Base-by-base conservation (phyloP, 2,329 filamentous ascomycete genomes). In the Cytospora chrysosperma region DNA sequence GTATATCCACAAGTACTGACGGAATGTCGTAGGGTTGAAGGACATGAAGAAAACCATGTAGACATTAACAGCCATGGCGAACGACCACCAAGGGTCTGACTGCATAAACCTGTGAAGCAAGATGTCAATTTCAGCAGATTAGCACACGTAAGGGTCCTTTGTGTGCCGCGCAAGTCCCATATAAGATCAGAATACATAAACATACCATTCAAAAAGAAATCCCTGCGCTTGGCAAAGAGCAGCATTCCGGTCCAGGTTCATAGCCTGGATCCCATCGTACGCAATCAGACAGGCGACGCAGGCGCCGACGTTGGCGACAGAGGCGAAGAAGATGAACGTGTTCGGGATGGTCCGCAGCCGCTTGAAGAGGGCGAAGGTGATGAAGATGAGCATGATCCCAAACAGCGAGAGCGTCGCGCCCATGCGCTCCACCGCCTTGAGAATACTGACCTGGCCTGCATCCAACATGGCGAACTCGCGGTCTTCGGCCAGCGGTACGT, bases 31-130 rank as follows among this genome's bases (percentile, higher is more conserved):
- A 0, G 84, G 83, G 54, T 79, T 85, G 55, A 81, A 80, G n/a
- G 82, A 79, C 68, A 82, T 82, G 74, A 86, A 87, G 72, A 87
- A 87, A 64, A 87, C 84, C 58, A 93, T 81, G 70, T 89, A 91
- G 66, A 94, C 91, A 70, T 94, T 95, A 71, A 89, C 81, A 3
- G 91, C 90, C 91, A 95, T 94, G 67, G 89, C 89, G 60, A 93
- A 84, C 0, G 89, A 90, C 90, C 88, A 93, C 77, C 90, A 83
- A 0, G 88, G 86, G 74, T 92, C 89, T 6, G 88, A 89, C 68
- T 89, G 88, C 85, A 91, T 89, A 74, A 92, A 92, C 85, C 88
- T 91, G 67, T 12, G 13, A n/a, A 27, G 6, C n/a, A 50, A 13
- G 21, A 27, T n/a, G 15, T 47, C 21, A 24, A 10, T 5, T 9